A percentile compares a stretch with the other conserved stretches of the same genome.
phyloP scores from a whole-genome alignment of 179 eudicot species.

The Spergularia azorica region DNA sequence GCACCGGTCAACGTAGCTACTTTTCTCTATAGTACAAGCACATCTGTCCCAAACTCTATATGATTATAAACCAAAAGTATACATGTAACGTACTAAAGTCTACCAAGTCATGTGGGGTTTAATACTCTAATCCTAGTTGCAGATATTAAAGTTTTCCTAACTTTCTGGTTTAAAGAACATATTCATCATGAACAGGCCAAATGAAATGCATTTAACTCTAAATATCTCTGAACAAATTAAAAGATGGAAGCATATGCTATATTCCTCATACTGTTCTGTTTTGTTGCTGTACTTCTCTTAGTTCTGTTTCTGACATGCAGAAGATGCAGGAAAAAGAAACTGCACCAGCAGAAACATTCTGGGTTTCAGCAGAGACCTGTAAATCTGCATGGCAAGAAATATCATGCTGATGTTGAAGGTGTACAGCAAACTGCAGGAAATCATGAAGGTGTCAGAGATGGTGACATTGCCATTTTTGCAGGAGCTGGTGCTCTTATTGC shows the following conservation, averaged over 20 bases:
- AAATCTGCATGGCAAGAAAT: not conserved
- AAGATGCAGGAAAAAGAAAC: not conserved
- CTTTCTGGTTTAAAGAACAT: too few species aligned
- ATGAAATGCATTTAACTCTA: not conserved
- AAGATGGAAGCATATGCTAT: conserved; percentile 6
- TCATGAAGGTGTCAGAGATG: not conserved
- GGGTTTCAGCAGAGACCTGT: not conserved
- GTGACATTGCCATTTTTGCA: conserved; percentile 3
- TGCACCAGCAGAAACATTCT: not conserved
- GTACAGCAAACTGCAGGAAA: not conserved
- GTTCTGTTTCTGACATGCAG: not conserved
- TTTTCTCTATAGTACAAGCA: too few species aligned
- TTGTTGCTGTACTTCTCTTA: not conserved
- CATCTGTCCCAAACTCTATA: too few species aligned
- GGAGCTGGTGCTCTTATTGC: not conserved
- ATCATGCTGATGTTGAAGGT: not conserved
- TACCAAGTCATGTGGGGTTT: too few species aligned
- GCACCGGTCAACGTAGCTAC: too few species aligned
- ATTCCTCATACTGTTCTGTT: not conserved
- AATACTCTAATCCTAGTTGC: too few species aligned
- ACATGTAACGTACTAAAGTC: too few species aligned
- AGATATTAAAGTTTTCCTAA: too few species aligned
- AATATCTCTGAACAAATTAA: not conserved
- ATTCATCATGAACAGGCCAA: not conserved
- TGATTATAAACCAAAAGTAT: too few species aligned